Evolutionary conservation across 176 grass and related monocot species (phyloP), one percentile per base, ranked within the genome.

Genomic region (Zea luxurians): DNA sequence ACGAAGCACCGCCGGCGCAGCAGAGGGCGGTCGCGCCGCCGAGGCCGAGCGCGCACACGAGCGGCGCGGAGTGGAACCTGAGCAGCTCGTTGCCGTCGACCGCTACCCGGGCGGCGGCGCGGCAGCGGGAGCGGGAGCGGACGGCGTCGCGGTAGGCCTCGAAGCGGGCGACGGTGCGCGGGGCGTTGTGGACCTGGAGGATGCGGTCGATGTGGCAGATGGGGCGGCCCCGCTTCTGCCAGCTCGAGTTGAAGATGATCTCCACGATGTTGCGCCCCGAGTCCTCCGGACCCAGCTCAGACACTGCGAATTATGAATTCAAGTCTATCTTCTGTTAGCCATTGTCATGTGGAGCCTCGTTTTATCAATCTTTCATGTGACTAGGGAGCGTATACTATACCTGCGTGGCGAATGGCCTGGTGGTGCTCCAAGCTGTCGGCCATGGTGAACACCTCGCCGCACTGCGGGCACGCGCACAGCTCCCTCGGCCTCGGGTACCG

Each of bases 191-290:
- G 34, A 99, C 92, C 84, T 95, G 95, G 70, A 99, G 83, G 81
- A 99, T 99, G 75, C 90, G 90, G 15, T 93, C 92, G 66, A 99
- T 76, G 27, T 88, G 83, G 78, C 85, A 93, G 43, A 93, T 88
- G 37, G 92, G 74, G n/a, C 77, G 71, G 71, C 78, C 90, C 0
- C 61, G 88, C 82, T 96, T 91, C 78, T 89, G 96, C 96, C 96
- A 99, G 88, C 96, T 99, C 2, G 96, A 99, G 71, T 99, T 99
- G 75, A 99, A 95, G 83, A 99, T 99, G 65, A 99, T 99, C 82
- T 99, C 96, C 76, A 99, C 96, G 53, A 99, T 99, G 88, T 87
- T 95, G 21, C 92, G 86, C 3, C 96, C 92, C 0, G 96, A 99
- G 74, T 99, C 96, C 82, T 99, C 96, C 8, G 86, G 90, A 3